These are phyloP conservation scores for Scenedesmus sp. DNA, from an alignment of 163 green algal species.

Conservation along the genomic window DNA sequence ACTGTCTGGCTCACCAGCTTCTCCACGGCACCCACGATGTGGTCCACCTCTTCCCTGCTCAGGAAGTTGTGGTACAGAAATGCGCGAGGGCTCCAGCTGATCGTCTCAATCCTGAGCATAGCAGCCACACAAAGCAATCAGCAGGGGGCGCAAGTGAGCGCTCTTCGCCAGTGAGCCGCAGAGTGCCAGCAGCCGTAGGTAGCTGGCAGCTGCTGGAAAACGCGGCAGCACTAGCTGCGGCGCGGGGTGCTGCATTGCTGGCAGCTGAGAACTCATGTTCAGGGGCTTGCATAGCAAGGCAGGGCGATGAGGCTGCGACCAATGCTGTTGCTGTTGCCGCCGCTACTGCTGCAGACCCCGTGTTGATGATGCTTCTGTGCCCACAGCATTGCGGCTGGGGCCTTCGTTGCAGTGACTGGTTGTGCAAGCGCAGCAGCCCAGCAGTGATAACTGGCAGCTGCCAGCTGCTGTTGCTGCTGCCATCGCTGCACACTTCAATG, in stretches of 20 bases:
- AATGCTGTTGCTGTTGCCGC: not conserved
- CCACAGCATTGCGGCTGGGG: no score
- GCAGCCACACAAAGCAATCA: not conserved
- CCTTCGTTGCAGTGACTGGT: no score
- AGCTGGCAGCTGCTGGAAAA: no score
- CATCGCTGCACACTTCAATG: not conserved
- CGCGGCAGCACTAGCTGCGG: no score
- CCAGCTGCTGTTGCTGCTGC: not conserved
- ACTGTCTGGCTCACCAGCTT: conserved; percentile 47
- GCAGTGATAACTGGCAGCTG: not conserved
- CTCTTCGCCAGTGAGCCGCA: no score
- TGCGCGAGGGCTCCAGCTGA: conserved; percentile 64
- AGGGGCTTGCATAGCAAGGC: no score
- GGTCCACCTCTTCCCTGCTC: conserved; percentile 61
- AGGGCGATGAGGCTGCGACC: no score
- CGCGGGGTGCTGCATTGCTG: no score
- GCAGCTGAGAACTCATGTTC: no score
- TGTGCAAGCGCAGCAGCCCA: no score
- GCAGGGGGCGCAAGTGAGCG: not conserved
- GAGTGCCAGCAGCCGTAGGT: no score
- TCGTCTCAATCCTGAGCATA: conserved; percentile 66
- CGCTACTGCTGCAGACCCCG: not conserved
- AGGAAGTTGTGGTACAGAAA: conserved; percentile 77
- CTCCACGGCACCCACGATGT: conserved; percentile 60
- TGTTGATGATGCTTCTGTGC: no score